Conservation (phyloP, 208 protist species). For the Wallacemonas sp. region DNA sequence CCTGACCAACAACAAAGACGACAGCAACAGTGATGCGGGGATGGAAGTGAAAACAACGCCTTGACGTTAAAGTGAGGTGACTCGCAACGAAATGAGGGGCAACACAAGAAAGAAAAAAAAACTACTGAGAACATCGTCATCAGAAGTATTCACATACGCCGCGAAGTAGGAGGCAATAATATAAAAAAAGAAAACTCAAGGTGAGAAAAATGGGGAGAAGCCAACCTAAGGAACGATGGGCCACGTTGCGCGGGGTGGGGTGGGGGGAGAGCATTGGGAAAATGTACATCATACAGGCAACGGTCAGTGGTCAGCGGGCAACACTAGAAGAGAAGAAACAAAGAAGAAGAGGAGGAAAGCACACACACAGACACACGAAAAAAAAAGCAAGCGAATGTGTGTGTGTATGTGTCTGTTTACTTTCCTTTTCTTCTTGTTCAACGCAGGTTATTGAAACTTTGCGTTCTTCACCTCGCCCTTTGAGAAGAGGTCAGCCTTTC, state of each 20-base stretch:
- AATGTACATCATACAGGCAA: too few species aligned
- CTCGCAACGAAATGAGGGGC: not conserved
- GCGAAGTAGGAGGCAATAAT: too few species aligned
- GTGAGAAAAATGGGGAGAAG: too few species aligned
- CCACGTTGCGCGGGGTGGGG: too few species aligned
- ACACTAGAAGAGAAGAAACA: not conserved
- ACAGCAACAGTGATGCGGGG: not conserved
- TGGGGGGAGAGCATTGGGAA: too few species aligned
- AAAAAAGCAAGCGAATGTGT: not conserved
- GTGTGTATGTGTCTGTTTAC: not conserved
- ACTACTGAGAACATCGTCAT: too few species aligned
- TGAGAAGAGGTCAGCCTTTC: conserved; percentile 70
- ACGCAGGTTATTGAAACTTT: conserved; percentile 29
- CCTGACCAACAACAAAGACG: conserved; percentile 4
- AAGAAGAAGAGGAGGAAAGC: conserved; percentile 2
- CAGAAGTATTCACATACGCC: too few species aligned
- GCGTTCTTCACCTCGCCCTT: conserved; percentile 76
- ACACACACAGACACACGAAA: conserved; percentile 11
- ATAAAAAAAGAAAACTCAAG: conserved; percentile 15
- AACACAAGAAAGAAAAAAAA: conserved; percentile 3
- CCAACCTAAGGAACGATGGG: not conserved
- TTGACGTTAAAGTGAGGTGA: too few species aligned
- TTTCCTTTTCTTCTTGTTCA: not conserved
- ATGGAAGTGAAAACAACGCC: not conserved
- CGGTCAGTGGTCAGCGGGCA: too few species aligned